Evolutionary conservation across 2,329 filamentous ascomycete genomes (phyloP), one percentile per base, ranked within the genome.

Genomic region (Microdochium bolleyi): DNA sequence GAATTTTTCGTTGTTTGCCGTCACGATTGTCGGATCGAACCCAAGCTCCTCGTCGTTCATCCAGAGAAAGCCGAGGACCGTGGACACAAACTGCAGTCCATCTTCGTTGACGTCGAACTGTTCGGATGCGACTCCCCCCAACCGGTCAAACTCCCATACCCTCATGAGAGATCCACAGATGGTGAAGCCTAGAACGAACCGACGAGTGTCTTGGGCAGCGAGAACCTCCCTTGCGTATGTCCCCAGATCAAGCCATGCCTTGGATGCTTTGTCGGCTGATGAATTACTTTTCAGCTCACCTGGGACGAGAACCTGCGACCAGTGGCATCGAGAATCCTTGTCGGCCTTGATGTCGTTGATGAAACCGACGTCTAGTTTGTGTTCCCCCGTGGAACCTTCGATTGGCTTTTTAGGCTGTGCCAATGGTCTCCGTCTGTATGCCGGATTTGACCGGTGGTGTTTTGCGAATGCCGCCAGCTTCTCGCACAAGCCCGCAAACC

Each of bases 131-230:
- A 77, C 69, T 5, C 68, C 72, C 13, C 75, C 73, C 1, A 75
- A 55, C n/a, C 69, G 62, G 58, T 79, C 69, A 62, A 77, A 78
- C 53, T 61, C 62, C 73, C 64, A 78, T 52, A 77, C 57, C 48
- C 70, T 68, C 68, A 78, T 74, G 11, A 71, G 56, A 53, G 67
- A 67, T 55, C 72, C 65, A 52, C 67, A 79, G 14, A 78, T 54
- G 2, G 73, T 77, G 64, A 79, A 78, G 52, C 70, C 73, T 13
- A 77, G 59, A 51, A 74, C 68, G 55, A 76, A 78, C 22, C 71
- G 67, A 55, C 70, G 67, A 30, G 61, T 70, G 46, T 70, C 64
- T 57, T 76, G 65, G 16, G 67, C 60, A 48, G 66, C 60, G 14
- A 78, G 61, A 2, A 76, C 69, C 57, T 78, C 71, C 52, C 68